phyloP scores from a whole-genome alignment of 495 filamentous ascomycete genomes.

The Tuber calosporum region DNA sequence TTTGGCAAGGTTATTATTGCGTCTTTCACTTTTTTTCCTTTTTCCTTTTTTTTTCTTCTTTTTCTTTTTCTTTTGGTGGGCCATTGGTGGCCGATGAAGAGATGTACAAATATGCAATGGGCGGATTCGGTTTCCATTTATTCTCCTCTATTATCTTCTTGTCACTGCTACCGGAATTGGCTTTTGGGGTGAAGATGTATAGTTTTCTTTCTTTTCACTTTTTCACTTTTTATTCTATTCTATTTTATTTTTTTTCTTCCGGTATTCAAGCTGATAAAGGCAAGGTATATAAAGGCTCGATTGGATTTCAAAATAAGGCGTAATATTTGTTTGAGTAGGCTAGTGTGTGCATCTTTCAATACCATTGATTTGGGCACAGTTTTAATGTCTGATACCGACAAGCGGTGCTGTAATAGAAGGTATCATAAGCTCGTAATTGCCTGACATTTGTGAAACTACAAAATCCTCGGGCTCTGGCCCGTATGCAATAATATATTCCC shows the following conservation, averaged over 20 bases:
- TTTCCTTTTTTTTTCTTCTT: neutral
- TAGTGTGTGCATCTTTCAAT: neutral
- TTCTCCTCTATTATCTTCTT: constrained; percentile 2
- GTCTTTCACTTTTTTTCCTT: constrained; percentile 1
- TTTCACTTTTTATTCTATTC: too few species aligned
- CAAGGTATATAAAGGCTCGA: neutral
- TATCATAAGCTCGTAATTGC: too few species aligned
- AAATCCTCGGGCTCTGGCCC: too few species aligned
- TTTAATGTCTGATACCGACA: neutral
- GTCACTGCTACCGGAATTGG: neutral
- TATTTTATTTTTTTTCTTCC: neutral
- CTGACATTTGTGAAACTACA: too few species aligned
- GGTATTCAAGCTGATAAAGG: neutral
- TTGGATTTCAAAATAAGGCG: neutral
- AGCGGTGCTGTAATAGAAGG: neutral
- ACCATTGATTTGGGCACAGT: neutral
- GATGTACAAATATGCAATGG: neutral
- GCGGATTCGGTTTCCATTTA: neutral
- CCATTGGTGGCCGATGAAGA: neutral
- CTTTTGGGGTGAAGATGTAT: constrained; percentile 5
- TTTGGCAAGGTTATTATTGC: neutral
- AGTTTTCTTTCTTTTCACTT: neutral
- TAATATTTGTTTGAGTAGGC: constrained; percentile 1
- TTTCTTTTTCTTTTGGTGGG: too few species aligned
- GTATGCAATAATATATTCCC: too few species aligned